Conservation (phyloP, 805 yeast genomes). For the Hanseniaspora lachancei region DNA sequence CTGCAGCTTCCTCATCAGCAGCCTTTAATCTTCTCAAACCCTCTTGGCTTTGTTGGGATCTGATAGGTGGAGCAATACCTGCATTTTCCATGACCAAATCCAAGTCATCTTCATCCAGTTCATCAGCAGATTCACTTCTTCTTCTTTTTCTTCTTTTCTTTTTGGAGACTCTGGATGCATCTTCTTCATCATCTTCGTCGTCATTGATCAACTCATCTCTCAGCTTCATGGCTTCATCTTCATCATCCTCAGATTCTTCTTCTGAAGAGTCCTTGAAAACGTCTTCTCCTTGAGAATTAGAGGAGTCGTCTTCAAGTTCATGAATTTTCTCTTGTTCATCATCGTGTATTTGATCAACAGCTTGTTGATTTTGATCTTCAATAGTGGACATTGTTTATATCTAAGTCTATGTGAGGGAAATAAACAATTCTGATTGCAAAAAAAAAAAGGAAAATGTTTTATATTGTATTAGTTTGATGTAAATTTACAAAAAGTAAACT, state of each 20-base stretch:
- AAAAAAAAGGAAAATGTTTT: not conserved
- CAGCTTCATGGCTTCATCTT: slow-evolving; percentile 70
- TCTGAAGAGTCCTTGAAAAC: slow-evolving; percentile 71
- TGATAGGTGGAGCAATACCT: slow-evolving; percentile 46
- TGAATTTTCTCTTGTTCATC: slow-evolving; percentile 13
- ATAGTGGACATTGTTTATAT: not conserved
- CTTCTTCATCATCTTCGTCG: slow-evolving; percentile 43
- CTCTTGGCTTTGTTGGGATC: slow-evolving; percentile 22
- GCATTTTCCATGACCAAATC: slow-evolving; percentile 83
- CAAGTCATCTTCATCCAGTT: slow-evolving; percentile 87
- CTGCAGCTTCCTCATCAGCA: slow-evolving; percentile 13
- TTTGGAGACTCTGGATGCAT: slow-evolving; percentile 24
- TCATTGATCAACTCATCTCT: slow-evolving; percentile 91
- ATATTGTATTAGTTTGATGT: too few relatives aligned
- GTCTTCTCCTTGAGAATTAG: slow-evolving; percentile 36
- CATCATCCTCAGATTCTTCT: slow-evolving; percentile 64
- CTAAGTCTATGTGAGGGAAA: not conserved
- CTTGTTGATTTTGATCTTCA: slow-evolving; percentile 10
- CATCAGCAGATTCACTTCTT: slow-evolving; percentile 42
- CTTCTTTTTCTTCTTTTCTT: slow-evolving; percentile 33
- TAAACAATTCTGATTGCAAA: too few relatives aligned
- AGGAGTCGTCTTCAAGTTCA: slow-evolving; percentile 20
- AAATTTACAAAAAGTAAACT: too few relatives aligned
- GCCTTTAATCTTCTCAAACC: slow-evolving; percentile 73
- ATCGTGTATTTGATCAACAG: slow-evolving; percentile 11